Evolutionary conservation across 257 asterid species (phyloP).

Genomic region (Nicotiana sylvestris): DNA sequence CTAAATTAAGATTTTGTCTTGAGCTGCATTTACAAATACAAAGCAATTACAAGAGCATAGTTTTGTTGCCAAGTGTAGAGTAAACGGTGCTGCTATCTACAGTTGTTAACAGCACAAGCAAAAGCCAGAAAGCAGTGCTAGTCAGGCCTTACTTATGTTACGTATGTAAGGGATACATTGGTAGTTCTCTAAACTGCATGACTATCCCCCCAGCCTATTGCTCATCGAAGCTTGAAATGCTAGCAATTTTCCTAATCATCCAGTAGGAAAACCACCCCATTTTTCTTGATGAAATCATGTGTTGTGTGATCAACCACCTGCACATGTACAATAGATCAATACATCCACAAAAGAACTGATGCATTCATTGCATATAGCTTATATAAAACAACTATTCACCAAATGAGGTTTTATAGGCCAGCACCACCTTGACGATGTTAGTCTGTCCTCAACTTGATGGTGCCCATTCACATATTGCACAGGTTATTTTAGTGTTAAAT

Average conservation of each 20-base stretch:
- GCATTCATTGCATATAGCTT: background rate
- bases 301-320: conserved; percentile 91
- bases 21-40: too few species aligned
- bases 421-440: background rate
- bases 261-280: conserved; percentile 39
- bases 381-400: background rate
- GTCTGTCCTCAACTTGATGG: background rate
- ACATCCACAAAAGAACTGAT: conserved; percentile 14
- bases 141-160: too few species aligned
- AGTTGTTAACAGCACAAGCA: too few species aligned
- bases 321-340: conserved; percentile 17
- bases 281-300: conserved; percentile 41
- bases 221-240: background rate
- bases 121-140: too few species aligned
- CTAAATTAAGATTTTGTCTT: too few species aligned
- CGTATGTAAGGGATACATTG: too few species aligned
- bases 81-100: too few species aligned
- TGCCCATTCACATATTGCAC: background rate
- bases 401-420: background rate
- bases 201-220: background rate
- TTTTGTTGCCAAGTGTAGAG: too few species aligned
- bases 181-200: background rate
- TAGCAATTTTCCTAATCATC: conserved; percentile 34
- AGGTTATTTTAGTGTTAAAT: background rate
- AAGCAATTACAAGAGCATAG: too few species aligned